phyloP scores from a whole-genome alignment of 2,329 filamentous ascomycete genomes.

The Beauveria australis region DNA sequence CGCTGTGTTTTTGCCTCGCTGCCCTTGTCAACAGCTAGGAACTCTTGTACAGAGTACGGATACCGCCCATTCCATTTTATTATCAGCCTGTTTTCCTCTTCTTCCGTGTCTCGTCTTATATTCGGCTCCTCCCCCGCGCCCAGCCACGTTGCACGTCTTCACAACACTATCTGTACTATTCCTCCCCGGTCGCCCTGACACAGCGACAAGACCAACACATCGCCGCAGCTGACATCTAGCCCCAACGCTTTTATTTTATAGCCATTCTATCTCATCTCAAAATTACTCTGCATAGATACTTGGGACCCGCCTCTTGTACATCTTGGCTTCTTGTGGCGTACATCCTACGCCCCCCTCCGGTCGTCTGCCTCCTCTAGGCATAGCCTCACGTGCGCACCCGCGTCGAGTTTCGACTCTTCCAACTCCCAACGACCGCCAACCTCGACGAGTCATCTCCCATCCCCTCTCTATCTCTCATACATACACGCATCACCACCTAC shows the following conservation, averaged over 20 bases:
- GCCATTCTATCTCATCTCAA: background rate
- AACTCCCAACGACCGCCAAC: background rate
- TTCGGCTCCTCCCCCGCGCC: constrained; percentile 1
- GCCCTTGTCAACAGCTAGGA: no score
- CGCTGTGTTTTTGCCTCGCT: background rate
- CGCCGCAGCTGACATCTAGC: background rate
- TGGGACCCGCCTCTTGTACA: background rate
- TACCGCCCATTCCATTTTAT: background rate
- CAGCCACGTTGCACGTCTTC: background rate
- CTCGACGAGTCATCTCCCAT: background rate
- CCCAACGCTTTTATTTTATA: background rate
- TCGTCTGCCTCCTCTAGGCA: constrained; percentile 6
- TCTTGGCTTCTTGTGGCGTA: background rate
- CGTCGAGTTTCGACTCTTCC: background rate
- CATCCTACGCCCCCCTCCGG: background rate
- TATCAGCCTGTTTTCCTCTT: background rate
- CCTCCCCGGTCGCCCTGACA: background rate
- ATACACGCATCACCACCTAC: background rate
- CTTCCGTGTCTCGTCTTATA: background rate
- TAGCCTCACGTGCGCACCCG: constrained; percentile 9
- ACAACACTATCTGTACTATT: background rate
- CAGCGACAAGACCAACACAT: background rate
- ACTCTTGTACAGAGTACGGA: background rate
- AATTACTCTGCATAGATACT: background rate
- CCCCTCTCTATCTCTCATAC: background rate